A percentile compares a stretch with the other conserved stretches of the same genome.
Conservation (phyloP, 805 yeast species). For the Monosporozyma servazzii region DNA sequence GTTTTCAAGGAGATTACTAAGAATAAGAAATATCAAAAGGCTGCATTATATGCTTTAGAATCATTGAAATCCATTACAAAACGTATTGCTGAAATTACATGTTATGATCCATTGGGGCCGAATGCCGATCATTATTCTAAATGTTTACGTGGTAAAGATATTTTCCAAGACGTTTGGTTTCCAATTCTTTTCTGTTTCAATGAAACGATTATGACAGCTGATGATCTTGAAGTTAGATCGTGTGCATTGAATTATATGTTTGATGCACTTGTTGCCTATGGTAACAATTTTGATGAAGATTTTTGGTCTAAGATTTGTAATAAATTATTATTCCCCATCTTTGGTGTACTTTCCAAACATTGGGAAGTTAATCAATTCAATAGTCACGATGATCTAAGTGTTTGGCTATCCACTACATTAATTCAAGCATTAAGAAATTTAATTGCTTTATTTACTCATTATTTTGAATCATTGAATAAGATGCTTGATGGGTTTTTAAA, state of each 20-base stretch:
- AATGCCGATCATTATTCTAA: constrained; percentile 13
- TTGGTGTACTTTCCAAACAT: constrained; percentile 64
- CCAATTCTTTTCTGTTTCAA: constrained; percentile 81
- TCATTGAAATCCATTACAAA: constrained; percentile 55
- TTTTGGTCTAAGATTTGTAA: constrained; percentile 81
- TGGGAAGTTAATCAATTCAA: constrained; percentile 63
- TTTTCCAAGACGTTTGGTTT: constrained; percentile 62
- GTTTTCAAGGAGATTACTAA: constrained; percentile 77
- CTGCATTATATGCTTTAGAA: constrained; percentile 73
- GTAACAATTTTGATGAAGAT: constrained; percentile 58
- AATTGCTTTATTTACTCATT: constrained; percentile 74
- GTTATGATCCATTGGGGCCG: constrained; percentile 14
- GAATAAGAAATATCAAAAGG: constrained; percentile 72
- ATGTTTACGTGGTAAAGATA: constrained; percentile 31
- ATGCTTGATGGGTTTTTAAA: constrained; percentile 73
- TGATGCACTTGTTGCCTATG: constrained; percentile 70
- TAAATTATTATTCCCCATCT: constrained; percentile 80
- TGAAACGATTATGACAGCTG: constrained; percentile 85
- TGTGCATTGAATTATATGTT: constrained; percentile 77
- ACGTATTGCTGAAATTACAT: constrained; percentile 43
- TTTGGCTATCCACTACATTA: constrained; percentile 93
- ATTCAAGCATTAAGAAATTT: constrained; percentile 89
- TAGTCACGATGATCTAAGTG: constrained; percentile 77
- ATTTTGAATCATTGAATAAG: constrained; percentile 64
- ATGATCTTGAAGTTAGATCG: constrained; percentile 88